phyloP scores from a whole-genome alignment of 2,329 filamentous ascomycete species.

The Pseudogymnoascus sp. region DNA sequence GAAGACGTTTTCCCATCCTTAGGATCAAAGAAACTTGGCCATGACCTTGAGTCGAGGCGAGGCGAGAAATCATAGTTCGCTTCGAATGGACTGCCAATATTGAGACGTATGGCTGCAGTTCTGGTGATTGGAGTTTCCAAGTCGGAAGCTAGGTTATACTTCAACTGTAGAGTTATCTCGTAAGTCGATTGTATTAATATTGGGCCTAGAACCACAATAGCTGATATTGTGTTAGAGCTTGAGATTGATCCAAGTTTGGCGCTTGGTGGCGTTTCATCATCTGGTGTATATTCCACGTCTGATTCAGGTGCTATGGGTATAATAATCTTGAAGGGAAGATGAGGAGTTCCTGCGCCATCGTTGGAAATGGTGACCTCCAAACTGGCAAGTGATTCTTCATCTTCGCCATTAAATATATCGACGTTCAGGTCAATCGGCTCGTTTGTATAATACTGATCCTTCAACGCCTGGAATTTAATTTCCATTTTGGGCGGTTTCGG shows the following conservation, averaged over 20 bases:
- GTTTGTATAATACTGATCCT: constrained; percentile 75
- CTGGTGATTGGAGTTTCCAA: constrained; percentile 74
- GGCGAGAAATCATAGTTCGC: constrained; percentile 84
- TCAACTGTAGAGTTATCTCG: constrained; percentile 62
- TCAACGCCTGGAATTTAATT: constrained; percentile 54
- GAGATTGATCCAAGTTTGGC: constrained; percentile 33
- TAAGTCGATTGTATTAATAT: constrained; percentile 46
- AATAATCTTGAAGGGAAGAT: constrained; percentile 33
- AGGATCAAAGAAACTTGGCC: constrained; percentile 79
- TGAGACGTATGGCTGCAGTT: constrained; percentile 57
- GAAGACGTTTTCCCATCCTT: constrained; percentile 27
- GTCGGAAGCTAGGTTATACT: constrained; percentile 75
- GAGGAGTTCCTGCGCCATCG: constrained; percentile 36
- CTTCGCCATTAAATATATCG: constrained; percentile 73
- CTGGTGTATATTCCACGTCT: not conserved
- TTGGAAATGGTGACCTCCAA: constrained; percentile 63
- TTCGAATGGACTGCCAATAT: constrained; percentile 78
- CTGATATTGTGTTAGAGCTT: constrained; percentile 35
- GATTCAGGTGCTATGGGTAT: not conserved
- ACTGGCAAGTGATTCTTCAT: constrained; percentile 64
- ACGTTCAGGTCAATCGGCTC: constrained; percentile 64
- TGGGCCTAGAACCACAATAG: constrained; percentile 44
- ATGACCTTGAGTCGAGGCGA: constrained; percentile 65
- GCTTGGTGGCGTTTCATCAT: constrained; percentile 10
- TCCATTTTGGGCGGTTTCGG: constrained; percentile 91